Base-by-base conservation (phyloP, 2,329 filamentous ascomycete genomes). In the Aspergillus fumigatus region DNA sequence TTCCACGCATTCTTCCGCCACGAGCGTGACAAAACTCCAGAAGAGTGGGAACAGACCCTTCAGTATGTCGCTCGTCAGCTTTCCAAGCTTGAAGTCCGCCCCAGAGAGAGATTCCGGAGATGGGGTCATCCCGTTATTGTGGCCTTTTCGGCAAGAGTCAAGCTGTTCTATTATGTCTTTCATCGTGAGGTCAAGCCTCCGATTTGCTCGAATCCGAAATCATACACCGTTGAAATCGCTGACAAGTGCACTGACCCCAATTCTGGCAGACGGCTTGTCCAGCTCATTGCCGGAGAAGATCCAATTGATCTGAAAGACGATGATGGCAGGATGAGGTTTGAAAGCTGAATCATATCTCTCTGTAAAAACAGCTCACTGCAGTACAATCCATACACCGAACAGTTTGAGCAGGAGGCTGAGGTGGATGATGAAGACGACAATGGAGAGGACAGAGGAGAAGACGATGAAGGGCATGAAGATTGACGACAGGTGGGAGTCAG, bases 151-250 rank as follows among this genome's bases (percentile, higher is more conserved):
- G 54, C 55, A 10, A 58, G 40, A 2, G 26, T 56, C 47, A 61
- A 56, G 23, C 26, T 65, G 7, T 64, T 61, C 26, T 65, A 61
- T 35, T 65, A 62, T 21, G 53, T 59, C 25, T 45, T 58, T 26
- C 45, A 51, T 21, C 19, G 49, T 11, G 35, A 21, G 3, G 45
- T 40, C 2, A 27, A 48, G 6, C 53, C 56, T n/a, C 10, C 27
- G 1, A 6, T 48, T n/a, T 26, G 45, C 7, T 10, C 27, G 6
- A 50, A 47, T 49, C 40, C 55, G 35, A 47, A 32, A 4, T 19
- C 58, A 3, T 32, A 53, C 19, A 52, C 52, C 25, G 11, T 29
- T 32, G 48, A 57, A 38, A 51, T 59, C 26, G 56, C 57, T 2
- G 50, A 40, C 14, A 48, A 38, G 17, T 59, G 57, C 38, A 59